Percentiles rank a stretch among this genome's conserved stretches.
These are phyloP conservation scores for Paraglomus brasilianum DNA, from an alignment of 192 early-diverging fungal species.

Conservation along the genomic window DNA sequence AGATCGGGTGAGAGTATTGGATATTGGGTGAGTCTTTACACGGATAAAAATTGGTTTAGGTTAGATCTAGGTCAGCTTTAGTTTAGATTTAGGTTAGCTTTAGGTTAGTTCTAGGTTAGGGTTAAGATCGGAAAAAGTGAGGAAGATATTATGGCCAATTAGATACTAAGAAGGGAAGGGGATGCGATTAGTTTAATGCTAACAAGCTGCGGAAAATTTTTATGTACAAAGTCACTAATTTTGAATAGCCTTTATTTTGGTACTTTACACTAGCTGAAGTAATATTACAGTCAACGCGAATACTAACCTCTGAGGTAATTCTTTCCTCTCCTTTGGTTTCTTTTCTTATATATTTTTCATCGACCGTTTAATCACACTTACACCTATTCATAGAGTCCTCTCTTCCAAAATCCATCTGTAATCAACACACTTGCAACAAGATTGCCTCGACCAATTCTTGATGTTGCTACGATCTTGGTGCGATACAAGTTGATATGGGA, in stretches of 20 bases:
- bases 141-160: too few species aligned
- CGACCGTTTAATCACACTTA: not conserved
- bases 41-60: conserved; percentile 31
- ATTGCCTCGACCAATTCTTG: conserved; percentile 50
- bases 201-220: not conserved
- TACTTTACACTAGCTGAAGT: conserved; percentile 55
- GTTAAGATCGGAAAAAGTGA: too few species aligned
- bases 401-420: conserved; percentile 39
- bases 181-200: not conserved
- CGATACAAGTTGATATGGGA: conserved; percentile 57
- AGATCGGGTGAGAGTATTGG: too few species aligned
- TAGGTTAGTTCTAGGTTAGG: not conserved
- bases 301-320: conserved; percentile 47
- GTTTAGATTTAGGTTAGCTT: not conserved
- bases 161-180: too few species aligned
- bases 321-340: not conserved
- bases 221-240: not conserved
- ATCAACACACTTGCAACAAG: conserved; percentile 44
- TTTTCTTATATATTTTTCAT: not conserved
- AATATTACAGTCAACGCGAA: conserved; percentile 46
- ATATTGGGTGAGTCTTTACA: conserved; percentile 34
- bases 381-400: conserved; percentile 24
- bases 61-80: conserved; percentile 33
- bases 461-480: conserved; percentile 45
- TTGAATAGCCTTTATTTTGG: conserved; percentile 52